These are phyloP conservation scores for Pseudomassariella vexata DNA, from an alignment of 2,329 filamentous ascomycete species.

Conservation along the genomic window DNA sequence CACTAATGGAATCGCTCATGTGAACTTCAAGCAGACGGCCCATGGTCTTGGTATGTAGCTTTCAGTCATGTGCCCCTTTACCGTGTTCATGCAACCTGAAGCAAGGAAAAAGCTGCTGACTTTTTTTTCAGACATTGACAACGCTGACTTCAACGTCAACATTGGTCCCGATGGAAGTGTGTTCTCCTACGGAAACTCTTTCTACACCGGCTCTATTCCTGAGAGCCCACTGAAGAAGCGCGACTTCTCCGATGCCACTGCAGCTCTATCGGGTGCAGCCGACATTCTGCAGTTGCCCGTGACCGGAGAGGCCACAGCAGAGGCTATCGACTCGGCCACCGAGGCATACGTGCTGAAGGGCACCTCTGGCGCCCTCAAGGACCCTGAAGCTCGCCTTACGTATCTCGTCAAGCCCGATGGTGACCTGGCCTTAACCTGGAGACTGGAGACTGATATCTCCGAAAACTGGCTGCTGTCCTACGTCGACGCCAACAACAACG, in stretches of 20 bases:
- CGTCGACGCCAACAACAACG: constrained; percentile 42
- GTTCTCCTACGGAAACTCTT: constrained; percentile 51
- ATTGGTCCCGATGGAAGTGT: constrained; percentile 45
- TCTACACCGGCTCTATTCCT: constrained; percentile 37
- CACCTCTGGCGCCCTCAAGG: constrained; percentile 40
- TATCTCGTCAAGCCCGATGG: constrained; percentile 51
- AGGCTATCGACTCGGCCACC: constrained; percentile 27
- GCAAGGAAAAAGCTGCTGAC: too few relatives aligned
- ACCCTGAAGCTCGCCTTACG: constrained; percentile 49
- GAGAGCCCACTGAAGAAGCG: constrained; percentile 33
- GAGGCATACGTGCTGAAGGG: constrained; percentile 39
- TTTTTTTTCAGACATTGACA: too few relatives aligned
- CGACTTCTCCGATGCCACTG: constrained; percentile 33
- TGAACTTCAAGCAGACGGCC: constrained; percentile 53
- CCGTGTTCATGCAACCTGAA: too few relatives aligned
- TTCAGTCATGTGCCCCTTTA: too few relatives aligned
- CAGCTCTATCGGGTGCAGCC: constrained; percentile 35
- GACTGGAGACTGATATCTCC: constrained; percentile 51
- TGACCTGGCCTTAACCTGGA: constrained; percentile 45
- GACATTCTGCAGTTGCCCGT: constrained; percentile 33
- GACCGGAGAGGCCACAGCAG: constrained; percentile 31
- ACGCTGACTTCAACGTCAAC: constrained; percentile 56
- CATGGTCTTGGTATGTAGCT: constrained; percentile 52
- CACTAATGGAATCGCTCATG: constrained; percentile 49
- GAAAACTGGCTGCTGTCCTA: constrained; percentile 57